Conservation (phyloP, 768 basidiomycete species). For the Antrodiella citrinella region DNA sequence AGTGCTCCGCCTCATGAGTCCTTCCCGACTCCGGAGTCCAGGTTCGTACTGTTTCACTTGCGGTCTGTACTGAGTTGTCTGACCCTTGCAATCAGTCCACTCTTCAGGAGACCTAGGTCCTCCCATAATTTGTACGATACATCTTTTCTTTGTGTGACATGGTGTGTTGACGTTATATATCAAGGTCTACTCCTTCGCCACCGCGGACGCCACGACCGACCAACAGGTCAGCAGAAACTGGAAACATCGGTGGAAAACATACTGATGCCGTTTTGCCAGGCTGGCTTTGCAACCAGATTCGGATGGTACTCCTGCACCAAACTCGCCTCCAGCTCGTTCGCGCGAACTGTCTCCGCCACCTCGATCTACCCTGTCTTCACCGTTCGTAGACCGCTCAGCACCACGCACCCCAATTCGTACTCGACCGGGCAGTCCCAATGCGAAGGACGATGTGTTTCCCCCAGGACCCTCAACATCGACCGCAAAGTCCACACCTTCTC, state of each 20-base stretch:
- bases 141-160: background rate
- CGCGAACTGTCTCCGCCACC: background rate
- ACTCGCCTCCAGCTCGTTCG: background rate
- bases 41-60: too few relatives aligned
- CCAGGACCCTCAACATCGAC: constrained; percentile 7
- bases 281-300: too few relatives aligned
- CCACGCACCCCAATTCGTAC: background rate
- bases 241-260: too few relatives aligned
- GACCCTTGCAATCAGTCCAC: background rate
- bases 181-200: background rate
- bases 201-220: background rate
- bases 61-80: background rate
- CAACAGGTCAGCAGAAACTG: background rate
- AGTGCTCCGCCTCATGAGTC: background rate
- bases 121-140: background rate
- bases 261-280: too few relatives aligned
- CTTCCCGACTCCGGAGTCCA: background rate
- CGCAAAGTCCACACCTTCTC: constrained; percentile 20
- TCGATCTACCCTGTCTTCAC: background rate
- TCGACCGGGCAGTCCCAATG: constrained; percentile 2
- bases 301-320: background rate
- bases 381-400: background rate
- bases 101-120: background rate
- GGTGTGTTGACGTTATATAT: background rate
- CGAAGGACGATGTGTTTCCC: constrained; percentile 12